Evolutionary conservation across 192 early-diverging fungal genomes (phyloP).

Genomic region (Powellomyces hirtus): DNA sequence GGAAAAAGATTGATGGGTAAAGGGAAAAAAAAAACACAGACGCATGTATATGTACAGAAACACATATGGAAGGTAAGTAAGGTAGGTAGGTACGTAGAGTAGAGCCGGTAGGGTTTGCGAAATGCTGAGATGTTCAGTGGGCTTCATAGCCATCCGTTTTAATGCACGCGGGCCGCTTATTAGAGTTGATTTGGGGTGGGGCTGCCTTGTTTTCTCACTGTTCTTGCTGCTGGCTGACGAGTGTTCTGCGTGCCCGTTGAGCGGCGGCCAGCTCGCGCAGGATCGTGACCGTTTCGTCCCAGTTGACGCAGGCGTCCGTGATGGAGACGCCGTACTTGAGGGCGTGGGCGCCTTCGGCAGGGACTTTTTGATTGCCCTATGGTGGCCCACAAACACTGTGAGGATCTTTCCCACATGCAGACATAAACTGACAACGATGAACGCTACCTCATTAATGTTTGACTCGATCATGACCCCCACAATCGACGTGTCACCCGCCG

Average conservation of each 20-base stretch:
- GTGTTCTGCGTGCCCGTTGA: conserved; percentile 1
- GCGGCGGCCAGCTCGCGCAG: conserved; percentile 76
- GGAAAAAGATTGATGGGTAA: too few relatives aligned
- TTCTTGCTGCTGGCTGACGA: too few relatives aligned
- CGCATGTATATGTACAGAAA: too few relatives aligned
- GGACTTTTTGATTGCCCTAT: conserved; percentile 86
- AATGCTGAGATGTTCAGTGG: too few relatives aligned
- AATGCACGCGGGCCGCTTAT: too few relatives aligned
- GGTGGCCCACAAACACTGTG: neutral
- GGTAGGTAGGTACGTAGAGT: too few relatives aligned
- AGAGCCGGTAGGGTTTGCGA: too few relatives aligned
- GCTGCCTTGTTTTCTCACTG: too few relatives aligned
- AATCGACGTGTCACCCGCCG: conserved; percentile 42
- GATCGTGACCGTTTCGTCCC: conserved; percentile 77
- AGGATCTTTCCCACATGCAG: neutral
- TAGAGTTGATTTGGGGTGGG: too few relatives aligned
- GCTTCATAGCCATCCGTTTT: too few relatives aligned
- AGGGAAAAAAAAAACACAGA: too few relatives aligned
- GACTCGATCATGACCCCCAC: conserved; percentile 95
- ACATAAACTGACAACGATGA: neutral
- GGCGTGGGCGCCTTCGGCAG: conserved; percentile 47
- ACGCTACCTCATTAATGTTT: conserved; percentile 57
- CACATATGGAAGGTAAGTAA: too few relatives aligned
- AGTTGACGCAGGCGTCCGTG: conserved; percentile 92
- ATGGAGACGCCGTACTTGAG: conserved; percentile 88